phyloP scores from a whole-genome alignment of 1,284 basidiomycete genomes.

The Anthracocystis walkeri region DNA sequence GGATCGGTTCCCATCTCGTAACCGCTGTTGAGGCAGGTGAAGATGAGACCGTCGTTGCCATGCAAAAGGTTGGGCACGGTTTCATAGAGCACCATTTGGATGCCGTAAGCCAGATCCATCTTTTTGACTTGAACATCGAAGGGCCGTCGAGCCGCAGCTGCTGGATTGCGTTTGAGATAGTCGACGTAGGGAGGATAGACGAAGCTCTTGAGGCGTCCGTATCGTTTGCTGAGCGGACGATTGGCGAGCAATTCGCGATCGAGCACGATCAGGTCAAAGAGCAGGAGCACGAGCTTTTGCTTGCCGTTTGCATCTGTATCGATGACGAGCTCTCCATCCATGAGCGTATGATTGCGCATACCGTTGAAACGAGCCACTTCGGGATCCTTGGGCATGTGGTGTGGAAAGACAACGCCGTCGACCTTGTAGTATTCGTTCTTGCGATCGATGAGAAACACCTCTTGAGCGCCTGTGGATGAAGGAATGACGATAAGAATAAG shows the following conservation, averaged over 20 bases:
- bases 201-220: constrained; percentile 84
- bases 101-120: constrained; percentile 88
- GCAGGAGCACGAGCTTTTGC: constrained; percentile 80
- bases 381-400: constrained; percentile 37
- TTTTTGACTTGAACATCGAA: constrained; percentile 88
- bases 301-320: constrained; percentile 77
- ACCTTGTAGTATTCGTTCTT: constrained; percentile 85
- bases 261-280: constrained; percentile 92
- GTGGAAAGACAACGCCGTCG: constrained; percentile 82
- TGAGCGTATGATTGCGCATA: constrained; percentile 78
- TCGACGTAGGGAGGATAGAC: constrained; percentile 84
- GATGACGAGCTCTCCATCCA: constrained; percentile 94
- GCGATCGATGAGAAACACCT: constrained; percentile 81
- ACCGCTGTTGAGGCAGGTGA: constrained; percentile 86
- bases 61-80: constrained; percentile 91
- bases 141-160: constrained; percentile 77
- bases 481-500: constrained; percentile 81
- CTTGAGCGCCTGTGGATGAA: constrained; percentile 74
- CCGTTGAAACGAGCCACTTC: constrained; percentile 22
- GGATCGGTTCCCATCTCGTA: constrained; percentile 91
- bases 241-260: constrained; percentile 88
- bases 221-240: constrained; percentile 84
- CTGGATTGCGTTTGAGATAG: constrained; percentile 78
- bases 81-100: constrained; percentile 84
- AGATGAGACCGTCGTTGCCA: constrained; percentile 95